Percentiles rank a stretch among this genome's conserved stretches.
Evolutionary conservation across 345 rosid species (phyloP).

Genomic region (Brassica juncea): DNA sequence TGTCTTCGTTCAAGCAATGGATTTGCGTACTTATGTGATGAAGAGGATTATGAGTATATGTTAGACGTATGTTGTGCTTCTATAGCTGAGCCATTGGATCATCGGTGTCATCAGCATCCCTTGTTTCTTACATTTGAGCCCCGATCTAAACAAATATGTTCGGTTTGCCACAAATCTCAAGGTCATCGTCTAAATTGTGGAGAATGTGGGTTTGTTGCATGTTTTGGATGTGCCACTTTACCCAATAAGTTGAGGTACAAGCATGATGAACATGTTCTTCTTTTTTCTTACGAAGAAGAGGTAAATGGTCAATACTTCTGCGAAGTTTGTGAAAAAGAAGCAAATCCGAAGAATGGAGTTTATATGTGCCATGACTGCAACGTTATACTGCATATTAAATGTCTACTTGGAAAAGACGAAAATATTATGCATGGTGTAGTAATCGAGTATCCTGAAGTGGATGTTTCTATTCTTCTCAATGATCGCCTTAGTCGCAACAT

Average conservation of each 20-base stretch:
- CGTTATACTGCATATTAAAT: neutral
- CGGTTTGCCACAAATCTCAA: neutral
- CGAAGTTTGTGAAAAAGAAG: neutral
- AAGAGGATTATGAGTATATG: fast-evolving
- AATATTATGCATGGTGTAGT: neutral
- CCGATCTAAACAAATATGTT: neutral
- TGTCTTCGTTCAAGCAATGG: conserved; percentile 11
- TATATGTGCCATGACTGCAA: neutral
- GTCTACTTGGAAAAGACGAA: neutral
- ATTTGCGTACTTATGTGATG: neutral
- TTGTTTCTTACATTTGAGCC: neutral
- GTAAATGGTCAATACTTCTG: neutral
- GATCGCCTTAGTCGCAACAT: neutral
- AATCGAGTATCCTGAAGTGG: neutral
- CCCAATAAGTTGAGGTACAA: conserved; percentile 10
- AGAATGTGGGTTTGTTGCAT: conserved; percentile 6
- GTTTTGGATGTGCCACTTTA: neutral
- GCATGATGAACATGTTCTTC: conserved; percentile 8
- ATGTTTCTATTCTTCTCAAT: neutral
- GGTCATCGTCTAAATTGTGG: neutral
- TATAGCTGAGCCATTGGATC: conserved; percentile 3
- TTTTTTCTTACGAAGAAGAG: neutral
- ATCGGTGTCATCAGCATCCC: neutral
- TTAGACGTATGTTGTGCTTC: conserved; percentile 1
- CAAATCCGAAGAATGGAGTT: neutral